Evolutionary conservation across 2,329 filamentous ascomycete species (phyloP).

Genomic region (Beauveria varroae): DNA sequence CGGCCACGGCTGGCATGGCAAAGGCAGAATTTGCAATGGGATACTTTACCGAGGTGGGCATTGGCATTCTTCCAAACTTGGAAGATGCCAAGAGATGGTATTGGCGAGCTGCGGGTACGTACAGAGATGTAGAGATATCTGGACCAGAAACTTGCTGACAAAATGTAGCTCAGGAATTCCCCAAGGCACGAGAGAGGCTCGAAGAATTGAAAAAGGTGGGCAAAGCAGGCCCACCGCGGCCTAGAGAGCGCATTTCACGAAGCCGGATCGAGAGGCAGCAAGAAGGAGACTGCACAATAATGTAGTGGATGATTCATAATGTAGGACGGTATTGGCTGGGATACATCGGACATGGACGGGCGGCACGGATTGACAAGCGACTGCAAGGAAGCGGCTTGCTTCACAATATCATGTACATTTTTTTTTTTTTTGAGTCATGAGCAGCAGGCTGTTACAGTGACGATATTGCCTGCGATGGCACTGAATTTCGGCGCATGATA

Average conservation of each 20-base stretch:
- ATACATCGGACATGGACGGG: background rate
- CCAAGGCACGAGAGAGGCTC: conserved; percentile 83
- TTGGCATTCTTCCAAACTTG: conserved; percentile 75
- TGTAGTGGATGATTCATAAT: conserved; percentile 44
- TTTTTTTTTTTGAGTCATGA: background rate
- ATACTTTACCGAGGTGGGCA: conserved; percentile 93
- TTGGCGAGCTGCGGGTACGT: conserved; percentile 90
- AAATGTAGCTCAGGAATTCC: conserved; percentile 76
- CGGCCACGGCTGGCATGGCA: conserved; percentile 75
- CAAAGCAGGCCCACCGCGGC: conserved; percentile 57
- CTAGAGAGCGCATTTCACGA: conserved; percentile 70
- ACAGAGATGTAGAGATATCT: background rate
- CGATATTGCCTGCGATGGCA: no score
- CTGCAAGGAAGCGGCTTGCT: background rate
- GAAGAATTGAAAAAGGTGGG: conserved; percentile 84
- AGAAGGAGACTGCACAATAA: conserved; percentile 80
- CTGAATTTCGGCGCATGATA: background rate
- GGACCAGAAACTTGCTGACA: background rate
- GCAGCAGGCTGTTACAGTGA: background rate
- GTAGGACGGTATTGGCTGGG: background rate
- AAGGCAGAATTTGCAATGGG: conserved; percentile 98
- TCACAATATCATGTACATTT: conserved; percentile 4
- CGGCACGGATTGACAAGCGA: background rate
- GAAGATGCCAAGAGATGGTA: conserved; percentile 99
- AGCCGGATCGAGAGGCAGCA: conserved; percentile 77